Conservation (phyloP, 2,329 filamentous ascomycete species). For the Sporothrix dimorphospora region DNA sequence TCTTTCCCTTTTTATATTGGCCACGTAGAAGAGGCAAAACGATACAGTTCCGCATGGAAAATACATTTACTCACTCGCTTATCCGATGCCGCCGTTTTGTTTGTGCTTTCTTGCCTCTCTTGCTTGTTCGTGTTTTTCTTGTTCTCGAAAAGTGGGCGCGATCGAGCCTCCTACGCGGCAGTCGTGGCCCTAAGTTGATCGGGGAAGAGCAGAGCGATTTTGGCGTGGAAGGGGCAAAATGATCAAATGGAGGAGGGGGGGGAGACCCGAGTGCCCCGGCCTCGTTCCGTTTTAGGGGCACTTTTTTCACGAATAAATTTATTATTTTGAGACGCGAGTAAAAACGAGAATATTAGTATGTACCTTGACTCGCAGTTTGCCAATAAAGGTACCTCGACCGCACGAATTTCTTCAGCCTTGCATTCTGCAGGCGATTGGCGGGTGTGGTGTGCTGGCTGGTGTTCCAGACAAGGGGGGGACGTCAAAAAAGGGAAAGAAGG, state of each 20-base stretch:
- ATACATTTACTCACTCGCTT: too few relatives aligned
- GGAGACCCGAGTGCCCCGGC: conserved; percentile 22
- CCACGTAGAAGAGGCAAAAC: too few relatives aligned
- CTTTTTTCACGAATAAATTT: conserved; percentile 7
- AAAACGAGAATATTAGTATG: too few relatives aligned
- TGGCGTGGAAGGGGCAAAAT: neutral
- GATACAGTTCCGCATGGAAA: too few relatives aligned
- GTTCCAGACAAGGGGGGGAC: conserved; percentile 3
- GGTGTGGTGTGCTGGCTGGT: conserved; percentile 16
- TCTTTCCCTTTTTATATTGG: neutral
- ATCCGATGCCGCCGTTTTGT: neutral
- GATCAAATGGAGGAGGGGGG: neutral
- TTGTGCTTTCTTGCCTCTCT: neutral
- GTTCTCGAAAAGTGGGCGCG: conserved; percentile 24
- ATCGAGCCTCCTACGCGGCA: conserved; percentile 12
- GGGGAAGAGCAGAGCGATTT: neutral
- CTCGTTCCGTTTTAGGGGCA: conserved; percentile 8
- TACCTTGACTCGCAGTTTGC: neutral
- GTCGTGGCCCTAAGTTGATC: conserved; percentile 7
- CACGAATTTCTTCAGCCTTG: conserved; percentile 34
- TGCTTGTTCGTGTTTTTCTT: neutral
- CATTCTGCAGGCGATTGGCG: conserved; percentile 31
- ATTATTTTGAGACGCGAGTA: too few relatives aligned
- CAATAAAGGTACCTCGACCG: neutral
- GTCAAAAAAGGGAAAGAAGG: conserved; percentile 8